Conservation (phyloP, 257 asterid genomes). For the Solanum chiquidenum region DNA sequence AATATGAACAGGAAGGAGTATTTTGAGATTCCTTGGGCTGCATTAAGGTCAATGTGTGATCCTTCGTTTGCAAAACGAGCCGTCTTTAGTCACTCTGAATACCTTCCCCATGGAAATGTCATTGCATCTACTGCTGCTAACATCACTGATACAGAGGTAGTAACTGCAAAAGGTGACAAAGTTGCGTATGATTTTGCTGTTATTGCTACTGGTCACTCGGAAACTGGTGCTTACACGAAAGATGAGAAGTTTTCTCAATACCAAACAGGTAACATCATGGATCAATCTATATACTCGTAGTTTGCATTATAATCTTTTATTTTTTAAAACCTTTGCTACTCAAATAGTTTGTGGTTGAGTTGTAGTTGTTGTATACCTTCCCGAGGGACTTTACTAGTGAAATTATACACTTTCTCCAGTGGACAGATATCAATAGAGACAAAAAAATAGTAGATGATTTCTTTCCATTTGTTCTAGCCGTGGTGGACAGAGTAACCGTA, state of each 20-base stretch:
- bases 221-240: background rate
- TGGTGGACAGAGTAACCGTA: background rate
- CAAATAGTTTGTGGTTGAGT: background rate
- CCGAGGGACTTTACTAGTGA: background rate
- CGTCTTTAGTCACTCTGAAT: slow-evolving; percentile 4
- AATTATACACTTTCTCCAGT: background rate
- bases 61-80: slow-evolving; percentile 11
- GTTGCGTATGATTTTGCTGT: slow-evolving; percentile 7
- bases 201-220: slow-evolving; percentile 3
- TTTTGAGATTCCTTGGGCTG: slow-evolving; percentile 10
- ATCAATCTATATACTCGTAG: background rate
- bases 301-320: background rate
- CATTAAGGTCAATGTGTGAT: slow-evolving; percentile 10
- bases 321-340: background rate
- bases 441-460: background rate
- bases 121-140: slow-evolving; percentile 1
- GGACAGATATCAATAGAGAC: background rate
- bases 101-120: slow-evolving; percentile 4
- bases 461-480: background rate
- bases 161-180: background rate
- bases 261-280: slow-evolving; percentile 1
- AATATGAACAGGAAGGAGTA: slow-evolving; percentile 9
- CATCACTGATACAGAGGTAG: background rate
- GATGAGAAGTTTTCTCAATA: slow-evolving; percentile 1
- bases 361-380: background rate